These are phyloP conservation scores for Podaxis sp. DNA, from an alignment of 768 basidiomycete genomes.

Conservation along the genomic window DNA sequence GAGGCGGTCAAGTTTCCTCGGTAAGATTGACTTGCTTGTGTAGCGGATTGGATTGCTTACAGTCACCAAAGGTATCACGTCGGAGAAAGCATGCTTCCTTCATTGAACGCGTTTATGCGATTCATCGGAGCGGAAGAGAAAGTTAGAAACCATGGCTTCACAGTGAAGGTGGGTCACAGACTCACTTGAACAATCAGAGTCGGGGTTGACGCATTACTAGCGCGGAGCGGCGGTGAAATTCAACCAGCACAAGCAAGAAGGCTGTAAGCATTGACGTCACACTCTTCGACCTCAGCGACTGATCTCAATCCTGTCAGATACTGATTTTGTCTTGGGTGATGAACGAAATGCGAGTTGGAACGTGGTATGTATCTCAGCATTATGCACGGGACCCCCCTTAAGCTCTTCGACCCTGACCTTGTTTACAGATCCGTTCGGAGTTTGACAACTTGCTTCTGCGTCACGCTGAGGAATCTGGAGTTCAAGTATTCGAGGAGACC, in stretches of 20 bases:
- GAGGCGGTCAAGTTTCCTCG: constrained; percentile 45
- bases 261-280: constrained; percentile 25
- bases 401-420: neutral
- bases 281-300: neutral
- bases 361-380: constrained; percentile 26
- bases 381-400: neutral
- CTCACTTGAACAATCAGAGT: neutral
- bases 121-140: constrained; percentile 37
- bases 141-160: constrained; percentile 31
- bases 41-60: neutral
- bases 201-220: constrained; percentile 19
- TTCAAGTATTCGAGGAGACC: constrained; percentile 31
- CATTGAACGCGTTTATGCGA: constrained; percentile 30
- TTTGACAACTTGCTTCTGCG: constrained; percentile 34
- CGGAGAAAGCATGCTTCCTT: constrained; percentile 38
- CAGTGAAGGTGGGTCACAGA: constrained; percentile 25
- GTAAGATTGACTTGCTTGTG: constrained; percentile 1
- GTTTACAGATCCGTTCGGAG: constrained; percentile 31
- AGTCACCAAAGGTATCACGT: constrained; percentile 31
- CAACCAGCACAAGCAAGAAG: constrained; percentile 35
- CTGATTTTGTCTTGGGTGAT: constrained; percentile 30
- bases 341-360: constrained; percentile 33
- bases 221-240: constrained; percentile 42
- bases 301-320: constrained; percentile 21
- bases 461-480: constrained; percentile 31